Base-by-base conservation (phyloP, 371 early-diverging fungal species). In the Mortierella sp. region DNA sequence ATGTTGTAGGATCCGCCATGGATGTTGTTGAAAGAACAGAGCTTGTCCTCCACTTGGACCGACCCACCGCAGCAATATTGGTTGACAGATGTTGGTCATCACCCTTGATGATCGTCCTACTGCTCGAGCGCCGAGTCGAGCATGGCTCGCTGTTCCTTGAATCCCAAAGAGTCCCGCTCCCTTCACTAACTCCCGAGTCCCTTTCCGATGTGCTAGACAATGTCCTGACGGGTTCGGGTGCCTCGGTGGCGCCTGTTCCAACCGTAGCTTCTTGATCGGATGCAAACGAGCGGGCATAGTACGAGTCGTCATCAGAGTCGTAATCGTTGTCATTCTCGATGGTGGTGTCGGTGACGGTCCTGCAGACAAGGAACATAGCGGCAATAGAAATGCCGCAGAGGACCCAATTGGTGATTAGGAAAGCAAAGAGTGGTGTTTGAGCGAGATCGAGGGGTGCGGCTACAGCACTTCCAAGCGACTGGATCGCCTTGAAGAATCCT, bases 401-500 rank as follows among this genome's bases (percentile, higher is more conserved):
- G 53, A 86, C 77, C 90, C 90, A 90, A 67, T 85, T 88, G 79
- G 88, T 88, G 78, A 90, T 74, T 6, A 90, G 76, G 53, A 89
- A 86, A 14, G 77, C 78, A 3, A 82, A 61, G 34, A 87, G 76
- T 5, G 81, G 71, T 4, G 84, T 87, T 37, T 73, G 75, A 0
- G 83, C 76, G 26, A 88, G 76, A 73, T 88, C 88, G 51, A 89
- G 70, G 13, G 86, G 78, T 55, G 88, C 88, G 3, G 88, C 84
- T 5, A 89, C 87, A 26, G 90, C 90, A 24, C 80, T 79, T 19
- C 88, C 90, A 14, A 87, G 87, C 2, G 88, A 88, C 55, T 89
- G 90, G 37, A 89, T 80, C 10, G 87, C 84, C 71, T 89, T 89
- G 81, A 88, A 89, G 74, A 86, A 88, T 34, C 90, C 97, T 34